Conservation (phyloP, 805 yeast species). For the Candida insectorum region DNA sequence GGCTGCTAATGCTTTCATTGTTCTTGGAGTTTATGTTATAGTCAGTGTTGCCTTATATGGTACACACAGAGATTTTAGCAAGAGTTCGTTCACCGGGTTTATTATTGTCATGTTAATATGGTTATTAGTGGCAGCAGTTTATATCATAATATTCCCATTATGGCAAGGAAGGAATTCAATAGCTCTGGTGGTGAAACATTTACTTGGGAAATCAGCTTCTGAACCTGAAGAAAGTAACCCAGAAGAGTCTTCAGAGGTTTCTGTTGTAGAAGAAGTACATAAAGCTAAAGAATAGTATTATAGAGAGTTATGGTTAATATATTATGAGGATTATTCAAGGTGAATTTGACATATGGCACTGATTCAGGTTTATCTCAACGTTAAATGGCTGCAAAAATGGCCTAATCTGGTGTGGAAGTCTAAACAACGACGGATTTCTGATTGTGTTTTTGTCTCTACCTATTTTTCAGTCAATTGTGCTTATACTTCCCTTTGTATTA, state of each 20-base stretch:
- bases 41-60: conserved; percentile 5
- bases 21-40: conserved; percentile 8
- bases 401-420: no score
- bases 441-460: no score
- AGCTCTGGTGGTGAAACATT: neutral
- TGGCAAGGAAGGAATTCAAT: conserved; percentile 7
- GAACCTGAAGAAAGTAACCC: conserved; percentile 2
- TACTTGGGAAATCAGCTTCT: conserved; percentile 1
- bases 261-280: conserved; percentile 3
- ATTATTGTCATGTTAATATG: conserved; percentile 19
- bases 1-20: conserved; percentile 3
- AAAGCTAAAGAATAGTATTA: no score
- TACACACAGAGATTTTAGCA: conserved; percentile 1
- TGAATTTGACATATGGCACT: no score
- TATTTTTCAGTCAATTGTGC: no score
- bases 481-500: no score
- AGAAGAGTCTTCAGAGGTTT: neutral
- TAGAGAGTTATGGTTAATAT: no score
- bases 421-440: no score
- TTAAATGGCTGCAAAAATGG: no score
- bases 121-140: conserved; percentile 17
- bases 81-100: conserved; percentile 3
- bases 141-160: conserved; percentile 10
- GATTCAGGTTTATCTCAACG: no score
- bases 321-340: no score